Evolutionary conservation across 1,139 yeast species (phyloP).

Genomic region (Chernovozyma aurita): DNA sequence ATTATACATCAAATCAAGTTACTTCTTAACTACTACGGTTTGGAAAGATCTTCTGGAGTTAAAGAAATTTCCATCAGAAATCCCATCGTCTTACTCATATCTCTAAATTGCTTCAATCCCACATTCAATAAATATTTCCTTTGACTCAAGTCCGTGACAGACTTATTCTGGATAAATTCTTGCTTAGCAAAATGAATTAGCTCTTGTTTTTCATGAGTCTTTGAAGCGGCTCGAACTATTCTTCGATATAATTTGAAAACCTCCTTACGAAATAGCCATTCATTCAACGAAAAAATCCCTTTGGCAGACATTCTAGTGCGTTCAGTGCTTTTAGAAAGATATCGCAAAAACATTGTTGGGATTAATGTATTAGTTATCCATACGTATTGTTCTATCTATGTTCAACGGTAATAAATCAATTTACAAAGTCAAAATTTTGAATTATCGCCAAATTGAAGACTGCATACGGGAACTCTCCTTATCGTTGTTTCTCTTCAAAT

Average conservation of each 20-base stretch:
- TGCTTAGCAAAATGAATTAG: conserved; percentile 28
- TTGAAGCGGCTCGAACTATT: conserved; percentile 29
- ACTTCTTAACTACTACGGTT: too few species aligned
- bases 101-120: conserved; percentile 26
- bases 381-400: too few species aligned
- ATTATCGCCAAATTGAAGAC: too few species aligned
- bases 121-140: conserved; percentile 35
- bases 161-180: conserved; percentile 29
- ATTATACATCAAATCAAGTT: too few species aligned
- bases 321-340: neutral
- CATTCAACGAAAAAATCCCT: conserved; percentile 31
- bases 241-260: conserved; percentile 31
- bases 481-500: too few species aligned
- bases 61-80: conserved; percentile 4
- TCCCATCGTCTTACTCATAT: conserved; percentile 18
- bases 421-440: too few species aligned
- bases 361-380: too few species aligned
- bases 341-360: neutral
- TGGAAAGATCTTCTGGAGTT: too few species aligned
- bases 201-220: conserved; percentile 35
- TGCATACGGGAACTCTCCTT: too few species aligned
- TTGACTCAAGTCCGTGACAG: conserved; percentile 29
- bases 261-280: conserved; percentile 36
- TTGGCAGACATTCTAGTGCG: conserved; percentile 6
- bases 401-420: too few species aligned